Base-by-base conservation (phyloP, 345 rosid species). In the Melaleuca quinquenervia region DNA sequence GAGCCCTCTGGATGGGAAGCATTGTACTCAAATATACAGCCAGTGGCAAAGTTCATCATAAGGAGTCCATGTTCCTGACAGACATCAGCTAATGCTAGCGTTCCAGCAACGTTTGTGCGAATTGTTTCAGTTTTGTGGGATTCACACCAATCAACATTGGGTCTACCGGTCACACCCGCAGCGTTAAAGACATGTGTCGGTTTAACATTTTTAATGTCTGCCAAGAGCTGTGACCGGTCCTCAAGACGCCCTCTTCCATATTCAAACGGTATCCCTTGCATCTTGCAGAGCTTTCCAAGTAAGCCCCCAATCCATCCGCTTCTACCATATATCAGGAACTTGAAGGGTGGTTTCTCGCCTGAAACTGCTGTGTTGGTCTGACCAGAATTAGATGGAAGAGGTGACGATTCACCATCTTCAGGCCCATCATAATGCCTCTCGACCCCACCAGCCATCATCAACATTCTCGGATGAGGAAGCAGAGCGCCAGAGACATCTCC, bases 71-170 rank as follows among this genome's bases (percentile, higher is more conserved):
- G 90, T 88, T 94, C 99, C 91, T 96, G 90, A 93, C 98, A 94
- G 55, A 96, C 93, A 90, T 95, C 97, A 51, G 98, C 98, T 49
- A 96, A 90, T 44, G 96, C 94, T 87, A 96, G 88, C 56, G 97
- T 96, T 85, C 99, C 99, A 85, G 95, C 91, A 82, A 96, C 97
- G 52, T 96, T 96, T 87, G 95, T 86, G n/a, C 98, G 95, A 62
- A 96, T 94, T 21, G 99, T 96, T 88, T 96, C 98, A 0, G 95
- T 87, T 89, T 95, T 95, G 89, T 96, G 99, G 60, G 97, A 94
- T 86, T 96, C 99, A 87, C 99, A 96, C 99, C 99, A 95, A 89
- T 96, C 99, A 50, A 96, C 99, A 88, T 96, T 96, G 50, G 99
- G 99, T 85, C 98, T 93, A 6, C 99, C 99, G 8, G 99, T 96